phyloP scores from a whole-genome alignment of 106 monocot genomes.

The Gastrodia elata region DNA sequence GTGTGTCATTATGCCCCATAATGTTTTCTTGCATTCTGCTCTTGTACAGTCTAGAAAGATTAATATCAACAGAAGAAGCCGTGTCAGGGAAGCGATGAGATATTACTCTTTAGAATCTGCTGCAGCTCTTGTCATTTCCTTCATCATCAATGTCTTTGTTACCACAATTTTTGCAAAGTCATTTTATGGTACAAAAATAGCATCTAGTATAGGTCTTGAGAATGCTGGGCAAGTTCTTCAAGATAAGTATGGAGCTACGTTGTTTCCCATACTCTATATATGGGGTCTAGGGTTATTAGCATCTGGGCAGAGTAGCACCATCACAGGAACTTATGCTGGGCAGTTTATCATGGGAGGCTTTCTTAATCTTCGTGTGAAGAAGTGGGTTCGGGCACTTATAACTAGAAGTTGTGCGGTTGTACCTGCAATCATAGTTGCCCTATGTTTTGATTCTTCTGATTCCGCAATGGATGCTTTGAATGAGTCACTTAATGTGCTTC shows the following conservation, averaged over 20 bases:
- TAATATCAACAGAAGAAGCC: constrained; percentile 31
- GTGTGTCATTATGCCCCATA: constrained; percentile 85
- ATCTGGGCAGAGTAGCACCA: constrained; percentile 86
- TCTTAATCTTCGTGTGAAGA: constrained; percentile 71
- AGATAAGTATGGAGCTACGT: constrained; percentile 60
- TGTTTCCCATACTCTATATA: constrained; percentile 77
- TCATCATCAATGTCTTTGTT: constrained; percentile 70
- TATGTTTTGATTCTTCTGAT: constrained; percentile 59
- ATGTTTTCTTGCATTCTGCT: constrained; percentile 84
- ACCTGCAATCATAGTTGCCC: constrained; percentile 72
- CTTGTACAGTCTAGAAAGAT: constrained; percentile 79
- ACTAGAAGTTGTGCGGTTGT: constrained; percentile 78
- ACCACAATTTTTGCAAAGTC: constrained; percentile 86
- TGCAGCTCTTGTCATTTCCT: constrained; percentile 53
- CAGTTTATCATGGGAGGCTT: constrained; percentile 94
- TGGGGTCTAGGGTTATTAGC: constrained; percentile 87
- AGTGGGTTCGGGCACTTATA: constrained; percentile 68
- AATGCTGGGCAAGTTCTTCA: constrained; percentile 82
- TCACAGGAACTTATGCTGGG: constrained; percentile 84
- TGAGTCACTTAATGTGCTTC: constrained; percentile 80
- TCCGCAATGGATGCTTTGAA: constrained; percentile 66
- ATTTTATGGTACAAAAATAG: constrained; percentile 62
- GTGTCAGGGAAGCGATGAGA: constrained; percentile 53
- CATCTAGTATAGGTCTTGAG: constrained; percentile 56
- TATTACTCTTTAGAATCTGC: constrained; percentile 83